Conservation (phyloP, 2,329 filamentous ascomycete genomes). For the Aspergillus costaricaensis region DNA sequence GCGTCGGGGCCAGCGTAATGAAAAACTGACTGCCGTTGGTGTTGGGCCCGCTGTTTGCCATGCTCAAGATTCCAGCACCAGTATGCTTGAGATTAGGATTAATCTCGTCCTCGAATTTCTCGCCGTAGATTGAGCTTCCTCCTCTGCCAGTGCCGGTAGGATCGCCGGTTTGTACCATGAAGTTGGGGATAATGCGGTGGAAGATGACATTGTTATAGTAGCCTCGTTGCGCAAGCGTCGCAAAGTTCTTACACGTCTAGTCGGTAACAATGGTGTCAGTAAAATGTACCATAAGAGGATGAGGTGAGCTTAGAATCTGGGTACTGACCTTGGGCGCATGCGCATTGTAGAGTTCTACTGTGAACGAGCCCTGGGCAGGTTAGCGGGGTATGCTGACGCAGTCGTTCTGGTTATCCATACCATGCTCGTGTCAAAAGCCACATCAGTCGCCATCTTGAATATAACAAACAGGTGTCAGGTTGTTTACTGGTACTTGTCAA, state of each 20-base stretch:
- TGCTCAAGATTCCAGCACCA: slow-evolving; percentile 87
- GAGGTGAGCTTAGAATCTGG: not conserved
- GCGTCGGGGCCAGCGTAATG: slow-evolving; percentile 88
- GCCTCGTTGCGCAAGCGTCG: slow-evolving; percentile 72
- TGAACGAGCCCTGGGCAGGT: slow-evolving; percentile 69
- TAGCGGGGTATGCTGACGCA: slow-evolving; percentile 12
- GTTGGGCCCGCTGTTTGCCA: slow-evolving; percentile 92
- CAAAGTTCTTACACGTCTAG: slow-evolving; percentile 82
- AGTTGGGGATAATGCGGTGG: slow-evolving; percentile 92
- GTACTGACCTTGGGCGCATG: slow-evolving; percentile 72
- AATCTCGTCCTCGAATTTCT: slow-evolving; percentile 94
- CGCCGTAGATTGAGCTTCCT: slow-evolving; percentile 85
- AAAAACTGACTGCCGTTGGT: slow-evolving; percentile 98
- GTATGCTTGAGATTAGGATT: slow-evolving; percentile 77
- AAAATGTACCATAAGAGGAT: not conserved
- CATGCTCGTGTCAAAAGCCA: slow-evolving; percentile 84
- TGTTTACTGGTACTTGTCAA: not conserved
- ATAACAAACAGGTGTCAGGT: not conserved
- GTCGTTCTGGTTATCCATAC: slow-evolving; percentile 49
- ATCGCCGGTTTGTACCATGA: slow-evolving; percentile 96
- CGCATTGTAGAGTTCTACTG: slow-evolving; percentile 82
- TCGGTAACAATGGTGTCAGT: slow-evolving; percentile 20
- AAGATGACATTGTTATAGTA: slow-evolving; percentile 88
- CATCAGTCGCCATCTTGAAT: slow-evolving; percentile 69
- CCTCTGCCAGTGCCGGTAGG: slow-evolving; percentile 91